Conservation (phyloP, 2,329 filamentous ascomycete genomes). For the Aureobasidium pullulans region DNA sequence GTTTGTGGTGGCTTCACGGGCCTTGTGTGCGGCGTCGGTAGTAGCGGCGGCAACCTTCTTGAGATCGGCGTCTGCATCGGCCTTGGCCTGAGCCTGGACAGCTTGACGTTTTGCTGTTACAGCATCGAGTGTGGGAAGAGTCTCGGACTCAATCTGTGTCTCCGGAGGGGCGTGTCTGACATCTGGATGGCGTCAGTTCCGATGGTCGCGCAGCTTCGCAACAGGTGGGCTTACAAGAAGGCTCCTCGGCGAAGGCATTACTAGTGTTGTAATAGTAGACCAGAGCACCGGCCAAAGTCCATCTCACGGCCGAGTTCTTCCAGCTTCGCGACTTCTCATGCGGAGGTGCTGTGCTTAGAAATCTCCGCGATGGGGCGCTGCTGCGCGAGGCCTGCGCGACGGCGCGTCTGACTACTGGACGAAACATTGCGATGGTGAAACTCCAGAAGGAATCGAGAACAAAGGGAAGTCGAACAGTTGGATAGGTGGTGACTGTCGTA, state of each 20-base stretch:
- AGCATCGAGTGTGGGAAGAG: slow-evolving; percentile 37
- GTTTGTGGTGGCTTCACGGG: slow-evolving; percentile 12
- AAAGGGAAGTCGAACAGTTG: neutral
- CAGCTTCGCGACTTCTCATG: slow-evolving; percentile 66
- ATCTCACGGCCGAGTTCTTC: slow-evolving; percentile 68
- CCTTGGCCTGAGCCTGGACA: slow-evolving; percentile 26
- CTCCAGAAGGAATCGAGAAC: neutral
- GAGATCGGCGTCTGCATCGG: slow-evolving; percentile 22
- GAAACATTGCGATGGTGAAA: slow-evolving; percentile 41
- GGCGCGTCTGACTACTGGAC: slow-evolving; percentile 41
- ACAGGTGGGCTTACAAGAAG: slow-evolving; percentile 52
- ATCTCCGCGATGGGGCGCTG: slow-evolving; percentile 36
- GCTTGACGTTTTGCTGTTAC: slow-evolving; percentile 34
- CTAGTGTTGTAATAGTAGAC: slow-evolving; percentile 96
- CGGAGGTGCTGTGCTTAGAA: slow-evolving; percentile 52
- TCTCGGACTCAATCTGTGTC: slow-evolving; percentile 34
- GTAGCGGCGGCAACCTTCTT: slow-evolving; percentile 17
- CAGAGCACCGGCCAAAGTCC: slow-evolving; percentile 66
- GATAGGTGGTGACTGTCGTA: neutral
- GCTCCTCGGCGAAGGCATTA: slow-evolving; percentile 77
- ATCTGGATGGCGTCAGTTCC: slow-evolving; percentile 20
- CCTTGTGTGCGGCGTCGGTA: slow-evolving; percentile 1
- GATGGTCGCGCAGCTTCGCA: neutral
- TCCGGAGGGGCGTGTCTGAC: slow-evolving; percentile 30
- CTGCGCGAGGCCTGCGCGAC: slow-evolving; percentile 27